Percentiles rank a stretch among this genome's conserved stretches.
These are phyloP conservation scores for Arctostaphylos glauca DNA, from an alignment of 148 eudicot genomes.

Conservation along the genomic window DNA sequence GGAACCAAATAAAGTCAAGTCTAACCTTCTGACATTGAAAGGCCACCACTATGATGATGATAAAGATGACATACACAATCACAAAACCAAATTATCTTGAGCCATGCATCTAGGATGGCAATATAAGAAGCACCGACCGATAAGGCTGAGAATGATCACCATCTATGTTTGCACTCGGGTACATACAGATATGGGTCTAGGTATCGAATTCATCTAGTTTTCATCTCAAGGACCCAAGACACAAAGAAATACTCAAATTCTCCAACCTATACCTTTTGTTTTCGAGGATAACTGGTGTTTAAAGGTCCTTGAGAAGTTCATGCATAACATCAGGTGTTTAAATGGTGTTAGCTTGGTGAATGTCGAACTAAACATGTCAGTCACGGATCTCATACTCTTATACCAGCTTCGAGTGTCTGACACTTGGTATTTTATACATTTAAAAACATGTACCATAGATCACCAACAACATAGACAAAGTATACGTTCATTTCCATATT, in stretches of 20 bases:
- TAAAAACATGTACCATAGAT: not conserved
- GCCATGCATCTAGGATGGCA: conserved; percentile 10
- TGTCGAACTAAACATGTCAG: not conserved
- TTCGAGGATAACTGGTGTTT: not conserved
- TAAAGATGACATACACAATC: not conserved
- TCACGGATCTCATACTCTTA: not conserved
- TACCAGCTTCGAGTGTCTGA: not conserved
- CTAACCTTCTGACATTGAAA: not conserved
- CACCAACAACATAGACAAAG: not conserved
- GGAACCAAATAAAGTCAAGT: not conserved
- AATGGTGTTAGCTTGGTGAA: not conserved
- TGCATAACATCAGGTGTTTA: not conserved
- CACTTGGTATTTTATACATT: not conserved
- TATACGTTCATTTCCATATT: not conserved
- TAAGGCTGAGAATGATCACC: not conserved
- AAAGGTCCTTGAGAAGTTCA: not conserved
- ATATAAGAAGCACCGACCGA: conserved; percentile 4
- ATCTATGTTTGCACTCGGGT: not conserved
- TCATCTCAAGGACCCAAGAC: not conserved
- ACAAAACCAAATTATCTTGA: not conserved
- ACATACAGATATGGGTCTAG: not conserved
- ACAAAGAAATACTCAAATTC: not conserved
- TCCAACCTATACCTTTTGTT: not conserved
- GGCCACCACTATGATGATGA: not conserved
- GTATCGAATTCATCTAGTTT: not conserved